A percentile compares a stretch with the other conserved stretches of the same genome.
Evolutionary conservation across 805 yeast species (phyloP).

Genomic region (Kluyveromyces lactis): DNA sequence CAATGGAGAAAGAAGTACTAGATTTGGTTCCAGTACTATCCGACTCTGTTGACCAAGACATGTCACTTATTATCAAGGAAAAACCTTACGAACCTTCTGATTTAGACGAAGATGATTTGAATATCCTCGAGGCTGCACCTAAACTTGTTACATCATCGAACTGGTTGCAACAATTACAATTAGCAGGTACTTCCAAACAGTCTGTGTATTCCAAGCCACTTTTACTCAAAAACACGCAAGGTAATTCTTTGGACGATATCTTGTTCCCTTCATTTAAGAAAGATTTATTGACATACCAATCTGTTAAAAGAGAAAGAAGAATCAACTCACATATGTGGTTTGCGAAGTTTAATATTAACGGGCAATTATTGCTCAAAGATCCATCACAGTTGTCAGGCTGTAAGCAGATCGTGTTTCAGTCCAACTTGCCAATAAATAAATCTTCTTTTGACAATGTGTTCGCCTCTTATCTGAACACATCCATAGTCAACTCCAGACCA

Average conservation of each 20-base stretch:
- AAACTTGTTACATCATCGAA: conserved; percentile 43
- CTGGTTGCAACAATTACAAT: conserved; percentile 57
- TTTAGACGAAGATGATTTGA: conserved; percentile 39
- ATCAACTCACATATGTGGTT: conserved; percentile 15
- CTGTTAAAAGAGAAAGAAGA: conserved; percentile 24
- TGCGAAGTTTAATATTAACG: conserved; percentile 16
- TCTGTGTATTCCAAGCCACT: conserved; percentile 23
- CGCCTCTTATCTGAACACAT: conserved; percentile 17
- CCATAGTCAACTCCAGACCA: conserved; percentile 21
- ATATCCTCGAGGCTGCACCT: conserved; percentile 36
- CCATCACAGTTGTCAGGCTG: not conserved
- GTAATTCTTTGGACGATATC: conserved; percentile 10
- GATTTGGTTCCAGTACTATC: conserved; percentile 5
- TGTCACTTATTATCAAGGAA: conserved; percentile 41
- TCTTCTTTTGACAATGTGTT: conserved; percentile 13
- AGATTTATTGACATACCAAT: conserved; percentile 21
- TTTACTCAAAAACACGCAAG: conserved; percentile 10
- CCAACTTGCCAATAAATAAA: conserved; percentile 7
- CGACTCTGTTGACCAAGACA: conserved; percentile 14
- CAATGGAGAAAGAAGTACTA: not conserved
- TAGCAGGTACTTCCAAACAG: conserved; percentile 32
- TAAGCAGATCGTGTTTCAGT: conserved; percentile 1
- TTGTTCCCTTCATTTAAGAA: conserved; percentile 37
- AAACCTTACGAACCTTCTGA: conserved; percentile 66
- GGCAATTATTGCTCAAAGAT: conserved; percentile 13